phyloP scores from a whole-genome alignment of 2,329 filamentous ascomycete species.

The Verticillium alfalfae region DNA sequence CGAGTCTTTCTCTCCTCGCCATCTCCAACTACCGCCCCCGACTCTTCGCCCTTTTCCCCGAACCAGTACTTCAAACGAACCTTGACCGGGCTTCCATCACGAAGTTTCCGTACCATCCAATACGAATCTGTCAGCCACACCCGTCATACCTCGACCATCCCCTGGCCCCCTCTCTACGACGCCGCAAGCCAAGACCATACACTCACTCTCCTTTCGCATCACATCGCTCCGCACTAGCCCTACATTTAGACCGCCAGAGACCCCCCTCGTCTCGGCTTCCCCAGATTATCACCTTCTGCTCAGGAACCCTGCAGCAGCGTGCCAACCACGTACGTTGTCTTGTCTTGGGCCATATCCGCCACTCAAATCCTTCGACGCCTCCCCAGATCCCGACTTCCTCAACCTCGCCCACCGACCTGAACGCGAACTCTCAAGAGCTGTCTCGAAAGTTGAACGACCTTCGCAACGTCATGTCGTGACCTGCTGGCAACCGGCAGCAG shows the following conservation, averaged over 20 bases:
- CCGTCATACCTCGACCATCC: background rate
- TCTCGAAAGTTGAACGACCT: too few relatives aligned
- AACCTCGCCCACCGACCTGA: background rate
- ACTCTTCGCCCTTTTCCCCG: background rate
- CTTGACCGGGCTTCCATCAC: background rate
- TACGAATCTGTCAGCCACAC: background rate
- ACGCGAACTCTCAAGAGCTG: background rate
- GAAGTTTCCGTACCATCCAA: background rate
- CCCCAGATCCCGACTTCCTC: background rate
- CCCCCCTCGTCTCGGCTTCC: background rate
- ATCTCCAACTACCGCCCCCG: background rate
- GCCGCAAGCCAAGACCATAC: background rate
- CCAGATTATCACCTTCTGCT: background rate
- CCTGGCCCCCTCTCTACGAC: background rate
- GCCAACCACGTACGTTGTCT: background rate
- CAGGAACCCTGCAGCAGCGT: background rate
- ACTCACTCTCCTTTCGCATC: background rate
- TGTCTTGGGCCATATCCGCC: background rate
- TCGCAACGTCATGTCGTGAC: background rate
- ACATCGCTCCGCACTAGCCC: background rate
- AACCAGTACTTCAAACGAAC: background rate
- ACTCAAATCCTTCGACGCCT: background rate
- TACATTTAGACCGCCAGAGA: background rate
- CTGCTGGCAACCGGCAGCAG: background rate
- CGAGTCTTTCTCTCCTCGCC: background rate